A percentile compares a stretch with the other conserved stretches of the same genome.
Evolutionary conservation across 257 asterid species (phyloP).

Genomic region (Solanum rostratum): DNA sequence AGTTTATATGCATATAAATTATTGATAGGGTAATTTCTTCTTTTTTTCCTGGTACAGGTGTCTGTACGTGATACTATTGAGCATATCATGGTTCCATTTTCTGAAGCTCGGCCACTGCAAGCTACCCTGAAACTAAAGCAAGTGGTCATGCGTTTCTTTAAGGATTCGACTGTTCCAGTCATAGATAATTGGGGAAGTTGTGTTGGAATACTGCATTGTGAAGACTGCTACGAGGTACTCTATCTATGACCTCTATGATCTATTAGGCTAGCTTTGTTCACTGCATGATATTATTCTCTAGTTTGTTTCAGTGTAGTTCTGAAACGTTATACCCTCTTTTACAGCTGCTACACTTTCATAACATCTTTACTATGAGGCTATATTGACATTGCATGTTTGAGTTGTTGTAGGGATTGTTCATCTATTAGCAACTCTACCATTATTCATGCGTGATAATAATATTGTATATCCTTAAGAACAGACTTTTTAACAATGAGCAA

Average conservation of each 20-base stretch:
- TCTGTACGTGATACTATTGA: constrained; percentile 42
- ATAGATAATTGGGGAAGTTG: constrained; percentile 67
- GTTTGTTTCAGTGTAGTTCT: background rate
- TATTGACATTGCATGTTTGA: background rate
- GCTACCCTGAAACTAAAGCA: constrained; percentile 38
- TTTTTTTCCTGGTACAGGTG: constrained; percentile 20
- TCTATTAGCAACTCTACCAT: background rate
- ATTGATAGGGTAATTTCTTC: background rate
- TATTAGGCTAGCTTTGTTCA: background rate
- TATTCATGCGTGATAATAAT: background rate
- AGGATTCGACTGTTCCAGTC: constrained; percentile 43
- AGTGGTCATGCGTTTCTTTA: constrained; percentile 46
- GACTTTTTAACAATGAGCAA: background rate
- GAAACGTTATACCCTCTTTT: background rate
- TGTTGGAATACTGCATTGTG: constrained; percentile 59
- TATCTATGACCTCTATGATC: background rate
- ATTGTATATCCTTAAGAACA: background rate
- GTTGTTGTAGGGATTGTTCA: background rate
- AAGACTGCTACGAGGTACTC: constrained; percentile 48
- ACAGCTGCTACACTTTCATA: background rate
- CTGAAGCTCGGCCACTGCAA: constrained; percentile 44
- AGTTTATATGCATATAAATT: background rate
- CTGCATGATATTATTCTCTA: background rate
- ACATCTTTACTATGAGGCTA: background rate
- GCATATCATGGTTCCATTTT: constrained; percentile 46